Base-by-base conservation (phyloP, 306 rosid genomes). In the Delonix regia region DNA sequence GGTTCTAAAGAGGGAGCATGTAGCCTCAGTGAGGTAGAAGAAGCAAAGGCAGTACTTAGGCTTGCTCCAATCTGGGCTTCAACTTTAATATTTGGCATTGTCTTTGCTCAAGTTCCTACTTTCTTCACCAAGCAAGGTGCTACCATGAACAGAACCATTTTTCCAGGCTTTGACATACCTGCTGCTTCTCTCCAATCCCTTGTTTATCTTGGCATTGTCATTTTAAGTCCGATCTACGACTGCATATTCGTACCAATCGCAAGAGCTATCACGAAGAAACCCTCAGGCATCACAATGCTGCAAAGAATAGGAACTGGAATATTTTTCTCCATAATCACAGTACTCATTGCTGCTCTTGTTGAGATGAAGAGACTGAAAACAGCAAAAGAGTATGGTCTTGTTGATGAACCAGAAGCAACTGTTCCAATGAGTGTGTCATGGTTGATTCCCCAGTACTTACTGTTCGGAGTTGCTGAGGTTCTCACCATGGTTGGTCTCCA, bases 341-440 rank as follows among this genome's bases (percentile, higher is more conserved):
- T 87, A 85, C 69, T 81, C 11, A 47, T 83, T 72, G 92, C 97
- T 42, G 97, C 97, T 18, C 69, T 83, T 27, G 87, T 86, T 0
- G 97, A 91, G 82, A 81, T 45, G 28, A 86, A 60, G 78, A 87
- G 97, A 84, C 86, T 89, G 12, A 63, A 83, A 81, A 78, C 75
- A 22, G 97, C 88, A 15, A 15, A 49, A 66, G 88, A 89, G 25
- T 64, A 77, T 51, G 88, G 82, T 6, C 81, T 87, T 27, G 88
- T 90, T 25, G 90, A 89, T 72, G 41, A 19, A 27, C 97, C 93
- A 24, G 72, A 74, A 66, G 86, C 39, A 38, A 89, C 86, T 0
- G 28, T 89, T 79, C 94, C 91, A 9, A 85, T 92, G 91, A 89
- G 89, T 44, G 66, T 92, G 30, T 88, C 91, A 88, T 92, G 97